Base-by-base conservation (phyloP, 2,329 filamentous ascomycete species). In the Aspergillus pseudotamarii region DNA sequence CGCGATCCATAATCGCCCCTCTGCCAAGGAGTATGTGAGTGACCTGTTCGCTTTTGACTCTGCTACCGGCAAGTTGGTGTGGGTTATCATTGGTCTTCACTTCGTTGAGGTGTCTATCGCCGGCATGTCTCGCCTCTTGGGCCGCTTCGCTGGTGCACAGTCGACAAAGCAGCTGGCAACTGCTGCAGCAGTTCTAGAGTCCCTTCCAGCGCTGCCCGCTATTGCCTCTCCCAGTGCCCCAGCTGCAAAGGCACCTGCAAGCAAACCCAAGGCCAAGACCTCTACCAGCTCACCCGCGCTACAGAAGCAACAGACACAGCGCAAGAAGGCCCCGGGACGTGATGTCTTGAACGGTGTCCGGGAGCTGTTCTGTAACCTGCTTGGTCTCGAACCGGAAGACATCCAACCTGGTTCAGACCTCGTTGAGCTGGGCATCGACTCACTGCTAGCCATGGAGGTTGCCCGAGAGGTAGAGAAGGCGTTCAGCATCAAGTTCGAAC, bases 361-460 rank as follows among this genome's bases (percentile, higher is more conserved):
- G 36, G 55, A 12, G 1, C 16, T 69, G 0, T 43, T 71, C 1
- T 62, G 64, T 9, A 58, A 64, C 8, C 32, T 62, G 0, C 78
- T 77, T 1, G 79, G 80, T 23, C 60, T 81, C 9, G 78, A 81
- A n/a, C 32, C 70, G 0, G 59, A 70, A 2, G 78, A 82, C 32
- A 78, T 84, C 14, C 75, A 36, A 58, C 68, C 30, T 74, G 79
- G 57, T 8, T 69, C 69, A 8, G 67, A 73, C 8, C 72, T 84
- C n/a, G 76, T 73, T 6, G 80, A 83, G 43, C 5, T 66, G 2
- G 64, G 64, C 9, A 56, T 66, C 34, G 64, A 66, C 30, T 66
- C 64, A 21, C 26, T 66, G 21, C 57, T 64, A 56, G 61, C 55
- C 11, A 66, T 66, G 60, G 63, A 65, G 46, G 46, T 64, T 11